Evolutionary conservation across 1,139 yeast genomes (phyloP), one percentile per base, ranked within the genome.

Genomic region (Suhomyces panamericanus): DNA sequence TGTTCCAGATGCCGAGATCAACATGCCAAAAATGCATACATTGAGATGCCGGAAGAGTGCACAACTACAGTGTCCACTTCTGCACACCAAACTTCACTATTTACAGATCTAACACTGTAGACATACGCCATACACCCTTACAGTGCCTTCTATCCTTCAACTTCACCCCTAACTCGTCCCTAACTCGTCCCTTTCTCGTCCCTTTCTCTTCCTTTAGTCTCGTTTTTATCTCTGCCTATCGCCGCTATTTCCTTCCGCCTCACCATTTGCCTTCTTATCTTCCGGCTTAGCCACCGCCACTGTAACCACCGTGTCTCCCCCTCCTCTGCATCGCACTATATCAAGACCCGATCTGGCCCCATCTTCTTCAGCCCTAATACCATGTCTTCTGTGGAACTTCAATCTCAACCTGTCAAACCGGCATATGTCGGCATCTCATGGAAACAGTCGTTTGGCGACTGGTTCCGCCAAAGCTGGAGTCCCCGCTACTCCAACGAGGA

Each of bases 361-460:
- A 2, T 26, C 29, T 26, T 26, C n/a, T 11, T 30, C 32, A 3
- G 16, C 10, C 13, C 17, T 8, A 13, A 30, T 30, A n/a, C 13
- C 32, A 30, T 30, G 32, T 30, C 32, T 30, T 12, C 32, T 8
- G 32, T 30, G 15, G 26, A 35, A 14, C 9, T 13, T 16, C 39
- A 29, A 17, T 4, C 13, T 17, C 29, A 33, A 39, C 5, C 24
- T 35, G 39, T 30, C 16, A 33, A 39, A 8, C 24, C 35, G 35
- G 27, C 34, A 6, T 38, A 32, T 10, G 38, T 41, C 7, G 35
- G 22, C 5, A n/a, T 32, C 13, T 35, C 67, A 1, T 72, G 68
- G 66, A 48, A 52, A 6, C 54, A 58, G 16, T 72, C 78, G 6
- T 58, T 69, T 38, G 51, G 48, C 17, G 78, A 73, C 52, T 74